Base-by-base conservation (phyloP, 2,329 filamentous ascomycete genomes). In the Pseudogymnoascus destructans region DNA sequence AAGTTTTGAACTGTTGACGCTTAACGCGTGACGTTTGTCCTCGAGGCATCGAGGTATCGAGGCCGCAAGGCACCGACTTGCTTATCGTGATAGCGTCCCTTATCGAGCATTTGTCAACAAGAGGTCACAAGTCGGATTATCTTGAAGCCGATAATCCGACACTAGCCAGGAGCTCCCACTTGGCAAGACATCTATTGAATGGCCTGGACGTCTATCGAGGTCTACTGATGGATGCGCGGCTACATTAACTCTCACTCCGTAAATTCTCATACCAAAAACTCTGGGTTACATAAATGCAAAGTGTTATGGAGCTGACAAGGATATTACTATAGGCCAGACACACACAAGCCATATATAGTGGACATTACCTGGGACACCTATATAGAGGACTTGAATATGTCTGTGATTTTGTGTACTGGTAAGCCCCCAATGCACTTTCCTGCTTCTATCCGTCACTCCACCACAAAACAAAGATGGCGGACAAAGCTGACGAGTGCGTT, bases 381-480 rank as follows among this genome's bases (percentile, higher is more conserved):
- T 13, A 23, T 42, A 17, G 40, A 30, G 33, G 13, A 17, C 52
- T 35, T 30, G 55, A 70, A 63, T 7, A 85, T 85, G 82, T 84
- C 80, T 64, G 82, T 85, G 61, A 85, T 85, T 66, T 74, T 85
- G 35, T 85, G 81, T 66, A 85, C 82, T 61, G 81, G 81, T 84
- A 71, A 69, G 75, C 42, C 38, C 35, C 32, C 33, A 23, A 63
- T 60, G 58, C 40, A 32, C 61, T 59, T 46, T 35, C 57, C 58
- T 52, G 46, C 46, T 32, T 30, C 25, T 52, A 52, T 52, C 25
- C 46, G 46, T 52, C 46, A 52, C 46, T 19, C 46, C 15, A 11
- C 46, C 2, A 32, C 46, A 52, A 10, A 52, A 32, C 46, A 52
- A 52, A 52, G 46, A 52, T 52, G 46, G 25, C 46, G 33, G 32